Percentiles rank a stretch among this genome's conserved stretches.
Evolutionary conservation across 805 yeast genomes (phyloP).

Genomic region (Hanseniaspora valbyensis): DNA sequence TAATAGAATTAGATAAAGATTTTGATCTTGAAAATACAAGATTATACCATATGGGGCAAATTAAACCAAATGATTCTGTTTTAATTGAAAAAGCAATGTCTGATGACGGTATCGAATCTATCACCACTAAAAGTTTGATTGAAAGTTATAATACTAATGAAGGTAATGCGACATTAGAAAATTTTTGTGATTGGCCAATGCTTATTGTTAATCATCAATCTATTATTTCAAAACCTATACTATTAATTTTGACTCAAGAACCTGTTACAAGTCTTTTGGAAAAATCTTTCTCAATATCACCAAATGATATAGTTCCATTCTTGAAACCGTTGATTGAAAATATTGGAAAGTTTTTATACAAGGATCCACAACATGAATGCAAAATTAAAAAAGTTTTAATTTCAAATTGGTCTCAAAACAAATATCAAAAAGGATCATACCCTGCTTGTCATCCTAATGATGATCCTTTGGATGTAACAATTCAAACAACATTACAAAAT

Average conservation of each 20-base stretch:
- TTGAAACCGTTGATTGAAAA: slow-evolving; percentile 23
- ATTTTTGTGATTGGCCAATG: slow-evolving; percentile 39
- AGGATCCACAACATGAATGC: slow-evolving; percentile 26
- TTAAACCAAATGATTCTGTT: background rate
- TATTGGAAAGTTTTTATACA: slow-evolving; percentile 17
- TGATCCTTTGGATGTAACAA: slow-evolving; percentile 52
- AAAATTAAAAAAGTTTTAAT: slow-evolving; percentile 35
- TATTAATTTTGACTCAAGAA: slow-evolving; percentile 60
- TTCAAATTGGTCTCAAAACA: slow-evolving; percentile 72
- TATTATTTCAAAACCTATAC: slow-evolving; percentile 38
- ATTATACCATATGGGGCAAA: slow-evolving; percentile 12
- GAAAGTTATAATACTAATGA: slow-evolving; percentile 15
- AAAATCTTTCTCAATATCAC: slow-evolving; percentile 32
- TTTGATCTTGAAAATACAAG: slow-evolving; percentile 48
- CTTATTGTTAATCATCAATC: slow-evolving; percentile 49
- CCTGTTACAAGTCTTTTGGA: slow-evolving; percentile 57
- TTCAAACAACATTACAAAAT: slow-evolving; percentile 44
- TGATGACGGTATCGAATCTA: background rate
- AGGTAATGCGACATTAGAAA: slow-evolving; percentile 2
- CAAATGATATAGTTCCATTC: slow-evolving; percentile 37
- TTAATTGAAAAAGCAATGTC: background rate
- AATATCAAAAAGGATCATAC: slow-evolving; percentile 72
- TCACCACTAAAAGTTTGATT: slow-evolving; percentile 16
- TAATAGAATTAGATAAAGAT: slow-evolving; percentile 50
- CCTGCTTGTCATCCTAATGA: slow-evolving; percentile 59